Evolutionary conservation across 257 asterid species (phyloP).

Genomic region (Nicotiana tomentosiformis): DNA sequence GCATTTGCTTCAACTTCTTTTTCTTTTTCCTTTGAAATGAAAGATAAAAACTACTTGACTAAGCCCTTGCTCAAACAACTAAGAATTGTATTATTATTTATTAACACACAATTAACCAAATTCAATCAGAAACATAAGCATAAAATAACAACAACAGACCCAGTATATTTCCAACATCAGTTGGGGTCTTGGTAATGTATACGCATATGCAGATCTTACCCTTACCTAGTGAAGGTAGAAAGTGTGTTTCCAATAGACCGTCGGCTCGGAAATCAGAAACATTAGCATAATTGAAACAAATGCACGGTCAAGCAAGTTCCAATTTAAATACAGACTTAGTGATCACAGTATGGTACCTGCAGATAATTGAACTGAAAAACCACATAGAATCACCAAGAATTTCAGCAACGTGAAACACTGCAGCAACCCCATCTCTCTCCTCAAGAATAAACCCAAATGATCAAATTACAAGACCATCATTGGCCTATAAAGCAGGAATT

Average conservation of each 20-base stretch:
- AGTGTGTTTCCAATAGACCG: too few species aligned
- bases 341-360: slow-evolving; percentile 49
- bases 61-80: neutral
- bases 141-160: too few species aligned
- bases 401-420: slow-evolving; percentile 26
- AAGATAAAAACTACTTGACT: too few species aligned
- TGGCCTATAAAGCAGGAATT: slow-evolving; percentile 17
- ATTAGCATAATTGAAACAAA: neutral
- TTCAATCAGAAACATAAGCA: neutral
- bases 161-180: too few species aligned
- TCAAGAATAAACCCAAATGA: slow-evolving; percentile 12
- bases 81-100: neutral
- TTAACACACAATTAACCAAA: neutral
- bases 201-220: too few species aligned
- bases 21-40: too few species aligned
- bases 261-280: neutral
- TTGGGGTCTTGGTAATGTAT: too few species aligned
- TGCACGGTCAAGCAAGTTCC: slow-evolving; percentile 2
- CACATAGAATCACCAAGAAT: slow-evolving; percentile 27
- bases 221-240: too few species aligned
- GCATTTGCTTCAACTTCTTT: neutral
- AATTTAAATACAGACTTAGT: neutral
- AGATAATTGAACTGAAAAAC: slow-evolving; percentile 47
- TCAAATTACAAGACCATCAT: slow-evolving; percentile 31
- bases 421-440: slow-evolving; percentile 44